Percentiles rank a stretch among this genome's conserved stretches.
Conservation (phyloP, 2,329 filamentous ascomycete species). For the Cladophialophora immunda region DNA sequence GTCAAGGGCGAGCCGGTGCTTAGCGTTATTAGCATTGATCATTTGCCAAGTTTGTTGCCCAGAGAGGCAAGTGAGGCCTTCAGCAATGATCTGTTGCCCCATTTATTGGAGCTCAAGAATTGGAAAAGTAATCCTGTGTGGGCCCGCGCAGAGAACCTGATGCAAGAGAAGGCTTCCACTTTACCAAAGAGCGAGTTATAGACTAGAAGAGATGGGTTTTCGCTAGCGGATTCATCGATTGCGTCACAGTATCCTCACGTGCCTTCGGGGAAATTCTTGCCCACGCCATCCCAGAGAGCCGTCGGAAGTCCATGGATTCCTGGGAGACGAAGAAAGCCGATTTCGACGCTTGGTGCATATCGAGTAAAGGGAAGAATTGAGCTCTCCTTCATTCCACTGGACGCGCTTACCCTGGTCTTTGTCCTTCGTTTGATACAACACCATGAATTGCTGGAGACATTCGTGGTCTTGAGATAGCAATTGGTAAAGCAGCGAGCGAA, state of each 20-base stretch:
- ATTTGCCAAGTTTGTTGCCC: not conserved
- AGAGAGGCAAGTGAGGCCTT: not conserved
- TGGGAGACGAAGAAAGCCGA: constrained; percentile 44
- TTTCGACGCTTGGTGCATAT: not conserved
- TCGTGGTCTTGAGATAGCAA: not conserved
- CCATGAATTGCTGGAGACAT: not conserved
- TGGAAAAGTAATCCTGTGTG: not conserved
- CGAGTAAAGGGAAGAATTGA: not conserved
- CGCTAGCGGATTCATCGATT: not conserved
- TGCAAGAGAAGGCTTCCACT: not conserved
- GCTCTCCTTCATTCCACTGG: not conserved
- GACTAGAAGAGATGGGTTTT: too few relatives aligned
- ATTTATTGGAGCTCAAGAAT: not conserved
- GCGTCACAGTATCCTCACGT: constrained; percentile 68
- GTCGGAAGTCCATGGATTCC: constrained; percentile 81
- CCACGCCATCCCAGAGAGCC: constrained; percentile 62
- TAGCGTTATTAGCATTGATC: not conserved
- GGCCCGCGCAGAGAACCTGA: not conserved
- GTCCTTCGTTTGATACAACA: not conserved
- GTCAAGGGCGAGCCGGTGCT: not conserved
- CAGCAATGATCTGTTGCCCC: not conserved
- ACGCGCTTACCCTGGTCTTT: not conserved
- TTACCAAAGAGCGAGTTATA: not conserved
- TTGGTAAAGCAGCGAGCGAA: not conserved
- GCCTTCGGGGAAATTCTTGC: constrained; percentile 51